Conservation (phyloP, 2,329 filamentous ascomycete genomes). For the Periglandula ipomoeae region DNA sequence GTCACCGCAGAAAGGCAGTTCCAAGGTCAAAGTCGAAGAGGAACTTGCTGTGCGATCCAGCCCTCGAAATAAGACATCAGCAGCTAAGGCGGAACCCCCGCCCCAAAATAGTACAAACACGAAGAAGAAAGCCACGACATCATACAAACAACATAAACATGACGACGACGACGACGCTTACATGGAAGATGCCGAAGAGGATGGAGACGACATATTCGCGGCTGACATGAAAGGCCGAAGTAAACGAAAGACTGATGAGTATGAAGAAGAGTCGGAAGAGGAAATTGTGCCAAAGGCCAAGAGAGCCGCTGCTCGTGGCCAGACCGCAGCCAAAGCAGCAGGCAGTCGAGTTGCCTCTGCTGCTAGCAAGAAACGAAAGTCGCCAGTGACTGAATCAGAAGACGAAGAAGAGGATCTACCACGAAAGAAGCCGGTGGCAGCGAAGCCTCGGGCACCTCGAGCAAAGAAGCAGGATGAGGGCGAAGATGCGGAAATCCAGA, state of each 20-base stretch:
- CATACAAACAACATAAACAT: slow-evolving; percentile 29
- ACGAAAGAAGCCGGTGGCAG: slow-evolving; percentile 48
- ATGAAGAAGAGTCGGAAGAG: slow-evolving; percentile 66
- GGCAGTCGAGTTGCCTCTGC: slow-evolving; percentile 23
- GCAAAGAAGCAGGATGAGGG: slow-evolving; percentile 56
- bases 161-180: slow-evolving; percentile 46
- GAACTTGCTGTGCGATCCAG: slow-evolving; percentile 42
- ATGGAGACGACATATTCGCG: slow-evolving; percentile 76
- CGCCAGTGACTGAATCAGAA: slow-evolving; percentile 43
- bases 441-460: slow-evolving; percentile 49
- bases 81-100: slow-evolving; percentile 19
- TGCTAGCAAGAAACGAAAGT: slow-evolving; percentile 47
- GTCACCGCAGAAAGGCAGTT: slow-evolving; percentile 30
- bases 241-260: slow-evolving; percentile 65
- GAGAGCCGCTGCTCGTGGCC: slow-evolving; percentile 38
- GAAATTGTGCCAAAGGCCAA: slow-evolving; percentile 54
- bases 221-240: slow-evolving; percentile 57
- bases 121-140: slow-evolving; percentile 33
- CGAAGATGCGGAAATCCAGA: slow-evolving; percentile 64
- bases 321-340: slow-evolving; percentile 13
- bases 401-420: slow-evolving; percentile 47
- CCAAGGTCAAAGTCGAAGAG: slow-evolving; percentile 28
- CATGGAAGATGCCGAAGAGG: slow-evolving; percentile 58
- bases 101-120: slow-evolving; percentile 21
- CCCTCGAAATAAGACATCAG: slow-evolving; percentile 36